These are phyloP conservation scores for Naganishia sp. DNA, from an alignment of 1,284 basidiomycete species.

Conservation along the genomic window DNA sequence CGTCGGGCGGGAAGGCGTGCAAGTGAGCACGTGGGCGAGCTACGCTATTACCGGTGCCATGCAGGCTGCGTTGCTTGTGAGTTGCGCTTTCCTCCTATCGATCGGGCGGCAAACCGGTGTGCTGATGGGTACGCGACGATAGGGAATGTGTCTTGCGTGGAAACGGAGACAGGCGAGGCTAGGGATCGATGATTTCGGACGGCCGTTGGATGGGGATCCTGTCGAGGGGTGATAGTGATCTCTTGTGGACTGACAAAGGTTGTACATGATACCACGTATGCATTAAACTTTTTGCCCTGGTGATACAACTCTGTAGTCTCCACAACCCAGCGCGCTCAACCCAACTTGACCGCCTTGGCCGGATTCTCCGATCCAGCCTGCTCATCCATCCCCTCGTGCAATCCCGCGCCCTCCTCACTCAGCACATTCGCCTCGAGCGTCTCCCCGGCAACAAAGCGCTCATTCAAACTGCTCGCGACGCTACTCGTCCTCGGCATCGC, in stretches of 20 bases:
- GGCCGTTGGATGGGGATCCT: constrained; percentile 55
- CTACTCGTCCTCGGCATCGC: constrained; percentile 40
- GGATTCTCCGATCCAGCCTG: not conserved
- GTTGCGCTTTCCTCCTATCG: constrained; percentile 14
- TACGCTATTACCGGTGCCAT: constrained; percentile 83
- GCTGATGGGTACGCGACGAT: not conserved
- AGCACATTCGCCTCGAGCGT: constrained; percentile 14
- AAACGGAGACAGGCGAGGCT: constrained; percentile 71
- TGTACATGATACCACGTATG: too few relatives aligned
- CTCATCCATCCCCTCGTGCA: not conserved
- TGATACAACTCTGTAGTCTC: too few relatives aligned
- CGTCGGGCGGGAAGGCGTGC: constrained; percentile 72
- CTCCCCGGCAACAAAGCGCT: constrained; percentile 27
- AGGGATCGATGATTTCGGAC: constrained; percentile 91
- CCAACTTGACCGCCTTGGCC: constrained; percentile 3
- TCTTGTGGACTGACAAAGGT: too few relatives aligned
- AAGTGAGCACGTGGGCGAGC: constrained; percentile 85
- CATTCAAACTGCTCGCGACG: constrained; percentile 26
- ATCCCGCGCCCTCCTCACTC: not conserved
- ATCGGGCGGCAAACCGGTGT: too few relatives aligned
- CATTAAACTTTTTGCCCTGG: too few relatives aligned
- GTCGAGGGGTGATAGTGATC: not conserved
- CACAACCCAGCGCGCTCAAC: not conserved
- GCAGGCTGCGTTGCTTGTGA: constrained; percentile 73
- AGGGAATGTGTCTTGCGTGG: constrained; percentile 75